A percentile compares a stretch with the other conserved stretches of the same genome.
Evolutionary conservation across 2,329 filamentous ascomycete species (phyloP).

Genomic region (Onygenales sp.): DNA sequence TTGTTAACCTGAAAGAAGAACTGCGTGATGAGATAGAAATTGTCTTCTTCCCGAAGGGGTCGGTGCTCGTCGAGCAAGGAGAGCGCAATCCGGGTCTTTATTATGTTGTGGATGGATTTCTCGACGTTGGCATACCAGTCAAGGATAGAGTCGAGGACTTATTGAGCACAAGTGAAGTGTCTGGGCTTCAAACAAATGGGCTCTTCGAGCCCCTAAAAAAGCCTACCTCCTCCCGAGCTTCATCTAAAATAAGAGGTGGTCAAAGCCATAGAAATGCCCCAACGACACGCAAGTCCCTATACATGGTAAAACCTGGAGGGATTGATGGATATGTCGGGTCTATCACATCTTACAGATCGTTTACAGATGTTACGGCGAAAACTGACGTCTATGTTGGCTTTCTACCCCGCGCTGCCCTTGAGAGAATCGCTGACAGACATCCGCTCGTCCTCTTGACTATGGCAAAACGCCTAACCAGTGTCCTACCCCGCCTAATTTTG

Average conservation of each 20-base stretch:
- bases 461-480: constrained; percentile 84
- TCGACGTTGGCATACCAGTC: constrained; percentile 81
- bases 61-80: constrained; percentile 89
- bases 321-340: constrained; percentile 91
- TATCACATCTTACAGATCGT: constrained; percentile 88
- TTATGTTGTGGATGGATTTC: constrained; percentile 93
- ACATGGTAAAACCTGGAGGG: constrained; percentile 87
- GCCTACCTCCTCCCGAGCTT: constrained; percentile 33
- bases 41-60: constrained; percentile 91
- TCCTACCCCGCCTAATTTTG: constrained; percentile 79
- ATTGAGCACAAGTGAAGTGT: constrained; percentile 23
- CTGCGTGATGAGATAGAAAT: constrained; percentile 91
- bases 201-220: constrained; percentile 37
- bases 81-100: constrained; percentile 95
- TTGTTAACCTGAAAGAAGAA: constrained; percentile 61
- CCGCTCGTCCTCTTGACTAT: constrained; percentile 89
- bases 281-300: constrained; percentile 60
- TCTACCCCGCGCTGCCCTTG: constrained; percentile 71
- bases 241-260: constrained; percentile 15
- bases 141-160: constrained; percentile 47
- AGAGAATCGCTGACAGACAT: constrained; percentile 85
- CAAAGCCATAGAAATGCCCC: constrained; percentile 25
- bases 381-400: constrained; percentile 98
- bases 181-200: constrained; percentile 24
- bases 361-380: constrained; percentile 93